These are phyloP conservation scores for Starmerella roubikii DNA, from an alignment of 805 yeast genomes.

Conservation along the genomic window DNA sequence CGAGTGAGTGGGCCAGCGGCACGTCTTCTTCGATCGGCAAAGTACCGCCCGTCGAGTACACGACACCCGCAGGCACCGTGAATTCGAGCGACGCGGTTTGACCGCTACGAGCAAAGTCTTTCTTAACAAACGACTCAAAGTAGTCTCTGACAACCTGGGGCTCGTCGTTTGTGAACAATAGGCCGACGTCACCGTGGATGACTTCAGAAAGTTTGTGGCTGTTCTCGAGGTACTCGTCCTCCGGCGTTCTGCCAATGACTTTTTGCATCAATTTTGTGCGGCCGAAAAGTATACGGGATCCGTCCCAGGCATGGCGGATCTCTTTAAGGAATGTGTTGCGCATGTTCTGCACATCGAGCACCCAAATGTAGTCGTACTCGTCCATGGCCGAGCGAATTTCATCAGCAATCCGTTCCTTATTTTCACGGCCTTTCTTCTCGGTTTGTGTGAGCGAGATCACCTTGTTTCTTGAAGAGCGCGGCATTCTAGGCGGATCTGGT, in stretches of 20 bases:
- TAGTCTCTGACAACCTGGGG: slow-evolving; percentile 85
- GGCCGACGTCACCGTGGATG: slow-evolving; percentile 70
- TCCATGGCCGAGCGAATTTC: slow-evolving; percentile 78
- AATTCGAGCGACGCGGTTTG: slow-evolving; percentile 71
- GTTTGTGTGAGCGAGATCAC: slow-evolving; percentile 91
- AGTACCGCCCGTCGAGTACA: slow-evolving; percentile 93
- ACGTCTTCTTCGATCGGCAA: slow-evolving; percentile 82
- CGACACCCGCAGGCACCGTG: slow-evolving; percentile 76
- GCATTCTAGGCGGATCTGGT: no score
- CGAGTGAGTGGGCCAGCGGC: slow-evolving; percentile 92
- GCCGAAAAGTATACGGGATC: slow-evolving; percentile 79
- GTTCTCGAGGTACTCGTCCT: slow-evolving; percentile 82
- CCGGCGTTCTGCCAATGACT: slow-evolving; percentile 77
- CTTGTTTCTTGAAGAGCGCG: slow-evolving; percentile 94
- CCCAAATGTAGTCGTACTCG: slow-evolving; percentile 65
- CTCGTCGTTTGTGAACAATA: slow-evolving; percentile 76
- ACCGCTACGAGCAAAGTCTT: slow-evolving; percentile 85
- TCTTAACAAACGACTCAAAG: slow-evolving; percentile 60
- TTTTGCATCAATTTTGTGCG: slow-evolving; percentile 86
- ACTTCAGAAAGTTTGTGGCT: slow-evolving; percentile 52
- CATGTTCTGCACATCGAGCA: slow-evolving; percentile 75
- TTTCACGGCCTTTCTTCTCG: slow-evolving; percentile 88
- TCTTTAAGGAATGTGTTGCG: slow-evolving; percentile 93
- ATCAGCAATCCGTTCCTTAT: slow-evolving; percentile 81
- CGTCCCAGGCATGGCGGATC: slow-evolving; percentile 83